phyloP scores from a whole-genome alignment of 768 basidiomycete genomes.

The Sporobolomyces pararoseus region DNA sequence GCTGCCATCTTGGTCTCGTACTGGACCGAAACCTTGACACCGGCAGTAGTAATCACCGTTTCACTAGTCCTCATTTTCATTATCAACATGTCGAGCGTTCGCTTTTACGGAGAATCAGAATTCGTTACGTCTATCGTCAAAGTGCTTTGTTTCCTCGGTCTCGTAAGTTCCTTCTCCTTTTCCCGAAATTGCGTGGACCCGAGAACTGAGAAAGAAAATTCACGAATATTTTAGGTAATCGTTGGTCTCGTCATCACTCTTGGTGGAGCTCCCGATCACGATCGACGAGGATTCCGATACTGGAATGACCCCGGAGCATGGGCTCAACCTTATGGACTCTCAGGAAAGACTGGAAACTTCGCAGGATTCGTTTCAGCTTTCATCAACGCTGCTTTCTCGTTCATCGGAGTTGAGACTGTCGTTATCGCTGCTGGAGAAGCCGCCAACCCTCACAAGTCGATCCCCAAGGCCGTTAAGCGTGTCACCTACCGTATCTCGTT shows the following conservation, averaged over 20 bases:
- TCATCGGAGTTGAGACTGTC: slow-evolving; percentile 72
- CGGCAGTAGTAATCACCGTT: slow-evolving; percentile 54
- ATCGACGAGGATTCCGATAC: slow-evolving; percentile 56
- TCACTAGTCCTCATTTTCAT: slow-evolving; percentile 60
- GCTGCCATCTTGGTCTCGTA: slow-evolving; percentile 46
- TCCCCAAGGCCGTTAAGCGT: slow-evolving; percentile 67
- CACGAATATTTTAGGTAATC: slow-evolving; percentile 46
- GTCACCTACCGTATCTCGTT: slow-evolving; percentile 73
- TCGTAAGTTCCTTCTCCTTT: slow-evolving; percentile 49
- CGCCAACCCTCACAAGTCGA: slow-evolving; percentile 70
- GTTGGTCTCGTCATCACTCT: slow-evolving; percentile 58
- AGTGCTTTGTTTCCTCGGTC: slow-evolving; percentile 46
- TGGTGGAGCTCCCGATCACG: slow-evolving; percentile 59
- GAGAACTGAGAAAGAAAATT: background rate
- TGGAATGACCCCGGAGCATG: slow-evolving; percentile 46
- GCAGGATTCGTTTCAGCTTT: slow-evolving; percentile 53
- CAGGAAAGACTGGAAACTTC: slow-evolving; percentile 48
- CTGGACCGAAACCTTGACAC: slow-evolving; percentile 30
- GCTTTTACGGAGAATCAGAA: slow-evolving; percentile 56
- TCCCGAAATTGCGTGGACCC: slow-evolving; percentile 14
- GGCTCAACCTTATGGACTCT: slow-evolving; percentile 41
- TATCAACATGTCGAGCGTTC: slow-evolving; percentile 59
- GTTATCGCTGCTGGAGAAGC: slow-evolving; percentile 73
- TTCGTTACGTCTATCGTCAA: slow-evolving; percentile 42
- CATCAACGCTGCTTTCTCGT: slow-evolving; percentile 66